Percentiles rank a stretch among this genome's conserved stretches.
phyloP scores from a whole-genome alignment of 371 early-diverging fungal genomes.

The Rhizopus stolonifer region DNA sequence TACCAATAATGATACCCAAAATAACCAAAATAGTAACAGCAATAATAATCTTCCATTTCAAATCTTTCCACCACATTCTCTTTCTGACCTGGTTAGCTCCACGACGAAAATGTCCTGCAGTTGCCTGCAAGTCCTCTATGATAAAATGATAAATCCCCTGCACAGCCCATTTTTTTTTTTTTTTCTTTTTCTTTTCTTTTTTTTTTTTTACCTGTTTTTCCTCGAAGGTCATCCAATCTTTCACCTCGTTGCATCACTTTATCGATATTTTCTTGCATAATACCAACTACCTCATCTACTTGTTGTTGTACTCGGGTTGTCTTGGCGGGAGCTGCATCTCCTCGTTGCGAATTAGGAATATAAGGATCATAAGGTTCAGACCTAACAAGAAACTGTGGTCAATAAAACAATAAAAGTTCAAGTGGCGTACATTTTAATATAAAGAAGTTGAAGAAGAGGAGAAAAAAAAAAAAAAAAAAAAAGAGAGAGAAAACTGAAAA shows the following conservation, averaged over 20 bases:
- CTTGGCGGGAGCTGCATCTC: conserved; percentile 61
- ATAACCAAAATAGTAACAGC: conserved; percentile 72
- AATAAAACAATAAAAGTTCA: too few species aligned
- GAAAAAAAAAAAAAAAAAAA: too few species aligned
- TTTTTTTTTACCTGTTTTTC: conserved; percentile 80
- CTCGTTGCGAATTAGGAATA: conserved; percentile 39
- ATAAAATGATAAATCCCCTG: too few species aligned
- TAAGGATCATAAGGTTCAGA: conserved; percentile 43
- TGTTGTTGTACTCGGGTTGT: conserved; percentile 71
- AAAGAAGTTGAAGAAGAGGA: too few species aligned
- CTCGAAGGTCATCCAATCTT: conserved; percentile 77
- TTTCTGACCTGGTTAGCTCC: conserved; percentile 81
- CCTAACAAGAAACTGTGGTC: too few species aligned
- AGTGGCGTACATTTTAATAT: not conserved
- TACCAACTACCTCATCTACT: conserved; percentile 91
- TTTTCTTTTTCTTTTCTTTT: conserved; percentile 69
- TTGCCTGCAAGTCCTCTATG: conserved; percentile 77
- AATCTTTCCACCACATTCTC: conserved; percentile 94
- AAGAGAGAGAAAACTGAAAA: not conserved
- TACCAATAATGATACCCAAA: conserved; percentile 55
- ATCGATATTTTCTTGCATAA: conserved; percentile 96
- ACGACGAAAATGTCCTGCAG: conserved; percentile 76
- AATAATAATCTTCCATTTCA: conserved; percentile 90
- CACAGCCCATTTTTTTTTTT: conserved; percentile 44
- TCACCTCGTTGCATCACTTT: conserved; percentile 91